Evolutionary conservation across 768 basidiomycete species (phyloP), one percentile per base, ranked within the genome.

Genomic region (Zangia roseola): DNA sequence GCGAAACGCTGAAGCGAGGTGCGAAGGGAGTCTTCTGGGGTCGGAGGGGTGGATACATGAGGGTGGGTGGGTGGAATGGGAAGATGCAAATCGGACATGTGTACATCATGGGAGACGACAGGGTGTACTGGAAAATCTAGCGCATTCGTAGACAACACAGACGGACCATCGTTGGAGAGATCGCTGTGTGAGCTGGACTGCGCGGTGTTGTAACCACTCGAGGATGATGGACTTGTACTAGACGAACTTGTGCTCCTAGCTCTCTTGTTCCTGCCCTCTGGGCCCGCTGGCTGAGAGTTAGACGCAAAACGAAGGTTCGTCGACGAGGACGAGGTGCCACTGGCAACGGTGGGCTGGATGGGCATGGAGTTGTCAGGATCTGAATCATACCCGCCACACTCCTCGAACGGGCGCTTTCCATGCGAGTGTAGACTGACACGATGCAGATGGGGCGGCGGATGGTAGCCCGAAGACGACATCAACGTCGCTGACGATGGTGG

Each of bases 191-290:
- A 68, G 67, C 58, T 70, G 43, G 69, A 66, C 39, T 62, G 65
- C 23, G 69, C 63, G 42, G 72, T 67, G 50, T 50, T 58, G 53
- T 63, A 64, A 14, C 69, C 60, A 13, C 73, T 74, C 6, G 73
- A 71, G 5, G 66, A 60, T 9, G 74, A 70, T 42, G 69, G 67
- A 23, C 49, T 50, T 46, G 70, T 71, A n/a, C 64, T 67, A 38
- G 74, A 73, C 28, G 73, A 77, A 51, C 74, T 77, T 28, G 74
- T 76, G 51, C 81, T 82, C 39, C 82, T 68, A 5, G 82, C 78
- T 26, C 82, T 68, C 65, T 83, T 83, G 52, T 76, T 81, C 49
- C 80, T 76, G 46, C 79, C 72, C 55, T 77, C 76, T 40, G 73
- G 70, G 60, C 45, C 44, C 33, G 42, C 20, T 5, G 47, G 31